Base-by-base conservation (phyloP, 2,329 filamentous ascomycete genomes). In the Verticillium nubilum region DNA sequence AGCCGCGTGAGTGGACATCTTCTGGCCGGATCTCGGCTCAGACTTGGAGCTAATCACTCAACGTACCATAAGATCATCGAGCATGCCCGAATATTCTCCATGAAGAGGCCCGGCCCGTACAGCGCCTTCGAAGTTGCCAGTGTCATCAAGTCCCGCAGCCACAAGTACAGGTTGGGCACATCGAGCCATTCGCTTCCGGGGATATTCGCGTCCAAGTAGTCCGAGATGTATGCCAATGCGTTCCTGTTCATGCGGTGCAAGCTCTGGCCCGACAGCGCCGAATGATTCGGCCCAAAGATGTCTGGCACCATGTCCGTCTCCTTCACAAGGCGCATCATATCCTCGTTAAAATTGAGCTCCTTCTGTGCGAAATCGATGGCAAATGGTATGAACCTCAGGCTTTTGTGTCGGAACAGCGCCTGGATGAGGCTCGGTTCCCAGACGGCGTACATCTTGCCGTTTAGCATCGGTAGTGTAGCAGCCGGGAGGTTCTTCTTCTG, bases 341-440 rank as follows among this genome's bases (percentile, higher is more conserved):
- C 26, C 70, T 65, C 26, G 72, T 15, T 69, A 25, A 77, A 68
- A 1, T 70, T 73, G 28, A 79, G 66, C 53, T 78, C 64, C 17
- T 69, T 67, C 27, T 73, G 67, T 4, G 71, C 70, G 2, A 75
- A 69, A n/a, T 75, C 70, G 3, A 73, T 59, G 10, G 75, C 70
- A 50, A 81, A 72, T 0, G 74, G 73, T 26, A 76, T 73, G 64
- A 82, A 81, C 2, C 70, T 73, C n/a, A 83, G 66, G 7, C 74
- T 72, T 54, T 74, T 74, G 50, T 72, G 71, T 28, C 76, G 73
- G 60, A 78, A 74, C 4, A 76, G 73, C 2, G 73, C 71, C 50
- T 73, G 69, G n/a, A 77, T 69, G 7, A 82, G 67, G 0, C 63
- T 59, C 2, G 80, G 75, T 7, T 72, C 72, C 47, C 70, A 75